Conservation (phyloP, 371 early-diverging fungal genomes). For the Capillidium rhysosporum region DNA sequence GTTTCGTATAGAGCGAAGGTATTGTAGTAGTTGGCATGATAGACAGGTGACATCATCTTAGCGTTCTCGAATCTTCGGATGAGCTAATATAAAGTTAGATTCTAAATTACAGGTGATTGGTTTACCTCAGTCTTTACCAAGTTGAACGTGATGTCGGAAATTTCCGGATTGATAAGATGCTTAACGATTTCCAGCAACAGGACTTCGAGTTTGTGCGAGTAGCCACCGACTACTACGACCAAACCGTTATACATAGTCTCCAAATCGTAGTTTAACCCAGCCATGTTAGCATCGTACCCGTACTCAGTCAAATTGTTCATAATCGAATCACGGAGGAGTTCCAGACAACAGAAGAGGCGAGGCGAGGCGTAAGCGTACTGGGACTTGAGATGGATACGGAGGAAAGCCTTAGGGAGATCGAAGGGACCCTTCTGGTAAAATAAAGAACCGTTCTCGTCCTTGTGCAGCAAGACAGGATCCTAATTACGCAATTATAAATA, state of each 20-base stretch:
- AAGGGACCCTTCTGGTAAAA: background rate
- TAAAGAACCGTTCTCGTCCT: background rate
- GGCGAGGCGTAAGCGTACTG: conserved; percentile 15
- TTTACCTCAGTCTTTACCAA: conserved; percentile 40
- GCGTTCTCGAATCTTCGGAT: conserved; percentile 48
- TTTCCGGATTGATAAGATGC: conserved; percentile 34
- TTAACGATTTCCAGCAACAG: conserved; percentile 47
- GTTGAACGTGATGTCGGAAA: conserved; percentile 46
- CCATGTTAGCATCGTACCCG: conserved; percentile 72
- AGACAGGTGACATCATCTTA: conserved; percentile 43
- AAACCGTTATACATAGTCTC: conserved; percentile 45
- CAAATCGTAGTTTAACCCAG: conserved; percentile 55
- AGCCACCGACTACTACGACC: conserved; percentile 49
- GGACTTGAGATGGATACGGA: conserved; percentile 13
- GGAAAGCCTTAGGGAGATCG: conserved; percentile 6
- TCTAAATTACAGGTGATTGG: background rate
- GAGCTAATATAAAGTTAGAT: conserved; percentile 13
- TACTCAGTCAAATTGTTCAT: conserved; percentile 65
- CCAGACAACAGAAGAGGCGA: conserved; percentile 20
- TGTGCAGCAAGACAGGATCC: background rate
- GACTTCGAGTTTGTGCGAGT: conserved; percentile 59
- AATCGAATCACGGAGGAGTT: conserved; percentile 52
- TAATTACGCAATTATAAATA: background rate
- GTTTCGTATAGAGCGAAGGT: conserved; percentile 52
- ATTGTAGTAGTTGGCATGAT: conserved; percentile 56